A percentile compares a stretch with the other conserved stretches of the same genome.
Conservation (phyloP, 106 monocot species). For the Allium fistulosum region DNA sequence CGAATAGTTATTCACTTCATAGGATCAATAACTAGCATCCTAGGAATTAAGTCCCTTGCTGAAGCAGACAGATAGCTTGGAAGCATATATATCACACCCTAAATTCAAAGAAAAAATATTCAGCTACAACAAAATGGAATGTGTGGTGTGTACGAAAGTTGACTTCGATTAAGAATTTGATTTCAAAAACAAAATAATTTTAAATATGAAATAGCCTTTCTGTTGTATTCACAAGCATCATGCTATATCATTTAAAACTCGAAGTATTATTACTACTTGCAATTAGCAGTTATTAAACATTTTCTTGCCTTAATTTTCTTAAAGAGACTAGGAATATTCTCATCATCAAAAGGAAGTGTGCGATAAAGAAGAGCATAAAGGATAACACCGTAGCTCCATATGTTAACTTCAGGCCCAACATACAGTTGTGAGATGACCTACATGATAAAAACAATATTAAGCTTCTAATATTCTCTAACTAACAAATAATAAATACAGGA, state of each 20-base stretch:
- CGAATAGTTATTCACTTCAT: conserved; percentile 50
- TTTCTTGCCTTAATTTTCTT: conserved; percentile 20
- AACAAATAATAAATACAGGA: neutral
- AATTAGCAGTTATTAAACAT: neutral
- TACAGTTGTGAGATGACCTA: conserved; percentile 28
- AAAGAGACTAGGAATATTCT: conserved; percentile 18
- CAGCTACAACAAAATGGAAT: no score
- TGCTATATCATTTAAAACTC: neutral
- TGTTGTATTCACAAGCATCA: no score
- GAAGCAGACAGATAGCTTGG: conserved; percentile 47
- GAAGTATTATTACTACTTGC: neutral
- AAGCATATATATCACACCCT: conserved; percentile 59
- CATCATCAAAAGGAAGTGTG: conserved; percentile 23
- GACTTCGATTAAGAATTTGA: no score
- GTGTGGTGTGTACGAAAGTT: no score
- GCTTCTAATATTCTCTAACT: neutral
- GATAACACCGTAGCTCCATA: conserved; percentile 21
- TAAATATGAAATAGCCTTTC: neutral
- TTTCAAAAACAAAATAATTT: neutral
- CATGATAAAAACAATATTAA: neutral
- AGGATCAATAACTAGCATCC: conserved; percentile 55
- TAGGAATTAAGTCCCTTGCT: conserved; percentile 56
- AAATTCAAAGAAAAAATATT: neutral
- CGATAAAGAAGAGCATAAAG: conserved; percentile 21
- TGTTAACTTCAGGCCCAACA: conserved; percentile 17